Percentiles rank a stretch among this genome's conserved stretches.
These are phyloP conservation scores for Hortaea sp. DNA, from an alignment of 2,329 filamentous ascomycete genomes.

Conservation along the genomic window DNA sequence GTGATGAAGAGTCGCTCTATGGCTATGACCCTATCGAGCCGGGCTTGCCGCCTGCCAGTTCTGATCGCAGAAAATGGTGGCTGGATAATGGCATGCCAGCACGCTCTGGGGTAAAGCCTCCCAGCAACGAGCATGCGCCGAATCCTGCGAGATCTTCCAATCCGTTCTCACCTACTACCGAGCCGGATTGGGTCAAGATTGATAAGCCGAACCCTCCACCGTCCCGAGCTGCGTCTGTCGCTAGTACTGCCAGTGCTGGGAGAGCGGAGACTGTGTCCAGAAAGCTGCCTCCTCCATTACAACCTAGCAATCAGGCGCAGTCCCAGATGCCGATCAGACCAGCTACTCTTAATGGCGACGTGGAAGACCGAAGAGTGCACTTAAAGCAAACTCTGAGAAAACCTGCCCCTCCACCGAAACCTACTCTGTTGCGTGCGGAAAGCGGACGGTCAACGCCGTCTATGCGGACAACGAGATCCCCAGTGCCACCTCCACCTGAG, in stretches of 20 bases:
- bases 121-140: constrained; percentile 50
- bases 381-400: constrained; percentile 22
- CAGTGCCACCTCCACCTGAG: constrained; percentile 12
- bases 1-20: constrained; percentile 68
- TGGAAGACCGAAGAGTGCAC: constrained; percentile 6
- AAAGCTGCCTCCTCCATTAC: constrained; percentile 10
- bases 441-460: constrained; percentile 13
- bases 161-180: constrained; percentile 63
- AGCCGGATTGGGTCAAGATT: constrained; percentile 71
- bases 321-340: constrained; percentile 6
- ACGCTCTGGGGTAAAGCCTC: constrained; percentile 59
- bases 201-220: constrained; percentile 20
- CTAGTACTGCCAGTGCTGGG: constrained; percentile 8
- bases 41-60: constrained; percentile 55
- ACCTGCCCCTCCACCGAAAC: constrained; percentile 26
- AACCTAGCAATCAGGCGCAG: constrained; percentile 1
- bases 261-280: constrained; percentile 6
- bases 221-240: constrained; percentile 10
- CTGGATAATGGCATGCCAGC: constrained; percentile 59
- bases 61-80: constrained; percentile 56
- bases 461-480: constrained; percentile 6
- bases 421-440: constrained; percentile 19
- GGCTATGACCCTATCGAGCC: constrained; percentile 77
- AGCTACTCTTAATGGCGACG: constrained; percentile 3
- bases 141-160: constrained; percentile 71